Evolutionary conservation across 2,329 filamentous ascomycete genomes (phyloP).

Genomic region (Monosporascus cannonballus): DNA sequence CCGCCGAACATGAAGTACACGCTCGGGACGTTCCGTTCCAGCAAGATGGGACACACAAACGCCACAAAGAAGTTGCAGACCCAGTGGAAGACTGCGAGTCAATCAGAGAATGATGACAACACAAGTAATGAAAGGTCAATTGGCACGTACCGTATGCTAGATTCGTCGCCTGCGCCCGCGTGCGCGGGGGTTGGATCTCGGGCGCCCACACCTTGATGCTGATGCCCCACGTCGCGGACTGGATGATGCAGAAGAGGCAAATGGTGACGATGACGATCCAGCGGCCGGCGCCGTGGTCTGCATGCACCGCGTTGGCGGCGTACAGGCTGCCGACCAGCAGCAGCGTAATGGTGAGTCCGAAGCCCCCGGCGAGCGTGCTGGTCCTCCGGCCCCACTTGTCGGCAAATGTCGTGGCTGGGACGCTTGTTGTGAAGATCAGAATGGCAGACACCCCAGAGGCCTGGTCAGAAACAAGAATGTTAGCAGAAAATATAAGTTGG

Average conservation of each 20-base stretch:
- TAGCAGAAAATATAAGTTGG: too few relatives aligned
- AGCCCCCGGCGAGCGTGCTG: conserved; percentile 46
- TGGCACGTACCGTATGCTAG: conserved; percentile 33
- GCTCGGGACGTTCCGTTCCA: too few relatives aligned
- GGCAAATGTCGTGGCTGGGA: conserved; percentile 36
- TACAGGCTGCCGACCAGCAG: conserved; percentile 47
- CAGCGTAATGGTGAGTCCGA: conserved; percentile 43
- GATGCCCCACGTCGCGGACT: conserved; percentile 45
- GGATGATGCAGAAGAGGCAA: conserved; percentile 43
- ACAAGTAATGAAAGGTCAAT: too few relatives aligned
- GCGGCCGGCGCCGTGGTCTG: conserved; percentile 29
- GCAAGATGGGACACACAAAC: too few relatives aligned
- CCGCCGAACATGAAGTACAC: too few relatives aligned
- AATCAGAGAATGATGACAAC: too few relatives aligned
- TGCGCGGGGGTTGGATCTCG: conserved; percentile 50
- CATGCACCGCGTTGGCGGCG: conserved; percentile 34
- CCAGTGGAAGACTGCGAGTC: too few relatives aligned
- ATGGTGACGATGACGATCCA: conserved; percentile 47
- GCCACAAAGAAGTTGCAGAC: too few relatives aligned
- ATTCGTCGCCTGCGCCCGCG: conserved; percentile 47
- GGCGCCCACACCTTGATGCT: conserved; percentile 47
- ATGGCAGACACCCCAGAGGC: conserved; percentile 18
- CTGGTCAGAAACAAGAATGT: too few relatives aligned
- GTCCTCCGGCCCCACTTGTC: conserved; percentile 50
- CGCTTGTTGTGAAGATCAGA: conserved; percentile 18